Conservation (phyloP, 2,329 filamentous ascomycete species). For the Sarocladiaceae sp. region DNA sequence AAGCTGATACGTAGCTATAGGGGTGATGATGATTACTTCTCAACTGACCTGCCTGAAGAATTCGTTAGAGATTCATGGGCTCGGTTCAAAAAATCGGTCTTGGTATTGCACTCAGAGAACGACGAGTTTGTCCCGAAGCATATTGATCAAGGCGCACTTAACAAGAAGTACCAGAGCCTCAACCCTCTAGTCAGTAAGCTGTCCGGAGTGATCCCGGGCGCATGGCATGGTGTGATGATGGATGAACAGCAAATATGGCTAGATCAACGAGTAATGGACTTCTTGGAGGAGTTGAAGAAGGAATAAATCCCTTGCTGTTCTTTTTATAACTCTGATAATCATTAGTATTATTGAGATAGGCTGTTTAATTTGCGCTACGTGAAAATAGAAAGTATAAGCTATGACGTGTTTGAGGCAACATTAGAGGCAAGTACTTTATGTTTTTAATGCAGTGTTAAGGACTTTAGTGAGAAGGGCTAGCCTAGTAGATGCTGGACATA, state of each 20-base stretch:
- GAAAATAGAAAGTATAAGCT: too few relatives aligned
- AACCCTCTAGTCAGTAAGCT: conserved; percentile 43
- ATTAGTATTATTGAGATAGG: too few relatives aligned
- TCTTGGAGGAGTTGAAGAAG: conserved; percentile 36
- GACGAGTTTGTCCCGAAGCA: conserved; percentile 61
- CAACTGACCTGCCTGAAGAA: conserved; percentile 62
- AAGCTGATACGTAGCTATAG: conserved; percentile 25
- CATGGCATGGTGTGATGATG: conserved; percentile 46
- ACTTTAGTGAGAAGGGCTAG: too few relatives aligned
- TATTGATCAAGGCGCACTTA: conserved; percentile 54
- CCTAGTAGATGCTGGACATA: too few relatives aligned
- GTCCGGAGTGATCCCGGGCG: conserved; percentile 49
- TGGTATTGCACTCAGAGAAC: conserved; percentile 60
- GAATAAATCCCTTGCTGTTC: too few relatives aligned
- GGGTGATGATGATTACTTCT: conserved; percentile 84
- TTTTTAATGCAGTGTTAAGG: too few relatives aligned
- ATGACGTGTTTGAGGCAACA: too few relatives aligned
- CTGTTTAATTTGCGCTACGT: too few relatives aligned
- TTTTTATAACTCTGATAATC: too few relatives aligned
- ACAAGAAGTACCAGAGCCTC: conserved; percentile 51
- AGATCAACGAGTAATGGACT: conserved; percentile 40
- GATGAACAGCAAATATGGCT: conserved; percentile 45
- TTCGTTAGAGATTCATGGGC: conserved; percentile 61
- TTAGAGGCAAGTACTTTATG: too few relatives aligned
- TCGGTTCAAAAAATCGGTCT: conserved; percentile 51